These are phyloP conservation scores for Pichia sp. DNA, from an alignment of 1,139 yeast genomes.

Conservation along the genomic window DNA sequence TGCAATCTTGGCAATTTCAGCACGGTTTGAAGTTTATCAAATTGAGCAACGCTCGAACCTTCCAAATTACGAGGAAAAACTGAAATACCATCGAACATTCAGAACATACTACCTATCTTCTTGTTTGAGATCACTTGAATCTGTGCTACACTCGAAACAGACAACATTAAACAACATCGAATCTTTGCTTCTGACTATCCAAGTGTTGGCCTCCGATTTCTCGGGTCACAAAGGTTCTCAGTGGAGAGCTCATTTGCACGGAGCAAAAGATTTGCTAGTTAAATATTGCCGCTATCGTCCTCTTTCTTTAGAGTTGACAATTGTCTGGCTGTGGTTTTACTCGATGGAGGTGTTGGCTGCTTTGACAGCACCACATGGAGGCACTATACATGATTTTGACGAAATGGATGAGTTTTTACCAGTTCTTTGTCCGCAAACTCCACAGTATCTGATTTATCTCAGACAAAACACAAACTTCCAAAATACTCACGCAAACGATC, in stretches of 20 bases:
- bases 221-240: conserved; percentile 48
- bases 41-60: conserved; percentile 20
- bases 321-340: conserved; percentile 60
- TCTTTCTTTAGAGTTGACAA: conserved; percentile 38
- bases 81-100: conserved; percentile 42
- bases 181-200: conserved; percentile 53
- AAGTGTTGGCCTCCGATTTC: conserved; percentile 57
- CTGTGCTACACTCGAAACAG: conserved; percentile 36
- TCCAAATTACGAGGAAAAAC: conserved; percentile 19
- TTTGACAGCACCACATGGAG: conserved; percentile 51
- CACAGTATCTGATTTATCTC: conserved; percentile 13
- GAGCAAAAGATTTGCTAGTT: conserved; percentile 58
- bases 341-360: conserved; percentile 61
- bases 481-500: conserved; percentile 21
- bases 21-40: conserved; percentile 43
- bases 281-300: conserved; percentile 40
- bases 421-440: conserved; percentile 23
- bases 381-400: conserved; percentile 46
- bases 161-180: conserved; percentile 51
- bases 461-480: neutral
- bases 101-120: conserved; percentile 48
- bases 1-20: conserved; percentile 58
- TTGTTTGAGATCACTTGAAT: conserved; percentile 48
- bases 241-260: conserved; percentile 64
- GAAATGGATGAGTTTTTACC: conserved; percentile 45